Evolutionary conservation across 106 monocot species (phyloP).

Genomic region (Cymbidium sinense): DNA sequence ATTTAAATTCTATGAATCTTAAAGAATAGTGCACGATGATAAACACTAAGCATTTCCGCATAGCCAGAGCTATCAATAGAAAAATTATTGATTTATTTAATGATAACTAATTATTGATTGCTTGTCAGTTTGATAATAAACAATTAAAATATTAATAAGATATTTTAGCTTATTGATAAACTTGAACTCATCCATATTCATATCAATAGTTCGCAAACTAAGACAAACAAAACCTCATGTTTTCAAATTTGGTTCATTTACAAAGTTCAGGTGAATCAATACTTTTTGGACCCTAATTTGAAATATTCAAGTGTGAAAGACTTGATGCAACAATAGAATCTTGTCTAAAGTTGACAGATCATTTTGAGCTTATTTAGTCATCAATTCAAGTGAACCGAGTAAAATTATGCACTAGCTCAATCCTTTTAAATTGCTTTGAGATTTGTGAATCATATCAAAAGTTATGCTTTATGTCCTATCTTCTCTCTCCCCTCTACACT

Average conservation of each 20-base stretch:
- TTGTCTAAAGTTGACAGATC: background rate
- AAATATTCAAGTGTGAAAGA: background rate
- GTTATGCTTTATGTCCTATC: background rate
- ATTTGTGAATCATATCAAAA: background rate
- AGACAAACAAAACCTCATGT: no score
- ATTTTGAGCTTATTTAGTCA: background rate
- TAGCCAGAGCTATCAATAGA: background rate
- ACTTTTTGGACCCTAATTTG: background rate
- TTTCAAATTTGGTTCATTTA: no score
- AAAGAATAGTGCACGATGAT: no score
- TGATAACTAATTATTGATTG: background rate
- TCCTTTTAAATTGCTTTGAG: no score
- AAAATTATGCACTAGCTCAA: background rate
- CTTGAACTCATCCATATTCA: background rate
- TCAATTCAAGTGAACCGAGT: background rate
- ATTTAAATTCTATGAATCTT: no score
- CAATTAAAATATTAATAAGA: background rate
- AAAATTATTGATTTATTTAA: background rate
- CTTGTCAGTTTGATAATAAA: background rate
- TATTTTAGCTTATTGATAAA: background rate
- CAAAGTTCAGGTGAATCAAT: background rate
- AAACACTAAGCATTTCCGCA: no score
- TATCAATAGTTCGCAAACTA: no score
- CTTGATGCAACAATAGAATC: no score
- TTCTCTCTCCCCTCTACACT: no score